Percentiles rank a stretch among this genome's conserved stretches.
Evolutionary conservation across 2,329 filamentous ascomycete genomes (phyloP).

Genomic region (Metarhizium sp.): DNA sequence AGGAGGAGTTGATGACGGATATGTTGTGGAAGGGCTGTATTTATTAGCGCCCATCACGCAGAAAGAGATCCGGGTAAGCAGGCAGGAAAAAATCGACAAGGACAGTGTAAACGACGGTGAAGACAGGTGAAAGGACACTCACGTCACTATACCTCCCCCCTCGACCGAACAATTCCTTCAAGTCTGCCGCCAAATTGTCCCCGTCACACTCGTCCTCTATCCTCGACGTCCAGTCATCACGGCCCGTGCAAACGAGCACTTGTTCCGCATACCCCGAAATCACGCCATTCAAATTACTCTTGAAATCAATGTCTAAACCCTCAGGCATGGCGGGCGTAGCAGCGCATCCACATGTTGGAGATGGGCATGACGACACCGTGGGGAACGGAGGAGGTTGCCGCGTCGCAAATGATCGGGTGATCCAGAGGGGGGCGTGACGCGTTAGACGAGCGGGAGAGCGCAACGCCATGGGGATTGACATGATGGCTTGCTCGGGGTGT

Average conservation of each 20-base stretch:
- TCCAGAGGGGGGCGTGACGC: not conserved
- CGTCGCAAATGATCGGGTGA: slow-evolving; percentile 11
- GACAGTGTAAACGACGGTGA: not conserved
- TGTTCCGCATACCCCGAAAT: slow-evolving; percentile 76
- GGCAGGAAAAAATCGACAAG: not conserved
- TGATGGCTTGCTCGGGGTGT: not conserved
- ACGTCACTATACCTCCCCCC: slow-evolving; percentile 60
- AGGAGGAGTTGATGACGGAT: slow-evolving; percentile 66
- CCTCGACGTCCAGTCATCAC: slow-evolving; percentile 68
- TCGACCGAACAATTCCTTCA: slow-evolving; percentile 61
- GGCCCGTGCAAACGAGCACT: slow-evolving; percentile 73
- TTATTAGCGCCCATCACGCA: not conserved
- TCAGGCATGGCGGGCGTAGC: slow-evolving; percentile 52
- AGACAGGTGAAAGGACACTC: slow-evolving; percentile 18
- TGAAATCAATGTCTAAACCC: slow-evolving; percentile 65
- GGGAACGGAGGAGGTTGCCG: slow-evolving; percentile 22
- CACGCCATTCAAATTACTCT: slow-evolving; percentile 60
- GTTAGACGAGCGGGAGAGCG: not conserved
- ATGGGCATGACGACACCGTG: slow-evolving; percentile 53
- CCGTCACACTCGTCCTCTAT: slow-evolving; percentile 73
- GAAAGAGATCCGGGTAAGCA: not conserved
- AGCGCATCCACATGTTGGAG: slow-evolving; percentile 69
- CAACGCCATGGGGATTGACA: slow-evolving; percentile 2
- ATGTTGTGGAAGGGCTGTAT: slow-evolving; percentile 73
- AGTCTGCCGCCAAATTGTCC: slow-evolving; percentile 57